A percentile compares a stretch with the other conserved stretches of the same genome.
Conservation (phyloP, 1,284 basidiomycete genomes). For the Chiua sp. region DNA sequence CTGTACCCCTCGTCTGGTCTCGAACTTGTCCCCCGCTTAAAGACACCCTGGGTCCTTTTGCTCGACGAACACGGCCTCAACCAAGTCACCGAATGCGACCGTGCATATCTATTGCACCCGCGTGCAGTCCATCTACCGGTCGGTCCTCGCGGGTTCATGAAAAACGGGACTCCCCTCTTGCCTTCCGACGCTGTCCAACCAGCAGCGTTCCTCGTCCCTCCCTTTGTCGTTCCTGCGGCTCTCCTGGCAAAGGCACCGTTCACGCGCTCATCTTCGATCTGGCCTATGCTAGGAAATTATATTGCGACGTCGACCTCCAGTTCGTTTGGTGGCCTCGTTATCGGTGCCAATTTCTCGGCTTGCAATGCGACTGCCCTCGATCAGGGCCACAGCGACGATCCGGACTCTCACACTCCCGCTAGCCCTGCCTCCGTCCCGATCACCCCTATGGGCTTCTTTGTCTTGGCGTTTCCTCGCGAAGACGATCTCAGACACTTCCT, state of each 20-base stretch:
- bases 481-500: slow-evolving; percentile 48
- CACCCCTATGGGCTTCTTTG: slow-evolving; percentile 33
- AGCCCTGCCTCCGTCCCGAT: background rate
- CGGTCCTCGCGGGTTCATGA: slow-evolving; percentile 49
- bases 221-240: slow-evolving; percentile 48
- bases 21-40: slow-evolving; percentile 40
- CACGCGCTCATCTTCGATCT: slow-evolving; percentile 36
- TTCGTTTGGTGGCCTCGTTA: slow-evolving; percentile 30
- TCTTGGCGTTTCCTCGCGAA: slow-evolving; percentile 43
- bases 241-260: slow-evolving; percentile 35
- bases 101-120: slow-evolving; percentile 43
- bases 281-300: slow-evolving; percentile 49
- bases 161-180: slow-evolving; percentile 35
- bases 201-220: slow-evolving; percentile 59
- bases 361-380: slow-evolving; percentile 3
- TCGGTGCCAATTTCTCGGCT: slow-evolving; percentile 19
- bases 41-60: slow-evolving; percentile 56
- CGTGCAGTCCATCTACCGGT: slow-evolving; percentile 43
- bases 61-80: slow-evolving; percentile 51
- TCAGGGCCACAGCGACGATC: slow-evolving; percentile 2
- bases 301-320: slow-evolving; percentile 17
- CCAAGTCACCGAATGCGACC: slow-evolving; percentile 35
- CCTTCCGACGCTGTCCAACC: slow-evolving; percentile 36
- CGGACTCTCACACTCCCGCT: background rate
- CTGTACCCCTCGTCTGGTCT: slow-evolving; percentile 42